Conservation (phyloP, 2,329 filamentous ascomycete genomes). For the Mollisiaceae sp. region DNA sequence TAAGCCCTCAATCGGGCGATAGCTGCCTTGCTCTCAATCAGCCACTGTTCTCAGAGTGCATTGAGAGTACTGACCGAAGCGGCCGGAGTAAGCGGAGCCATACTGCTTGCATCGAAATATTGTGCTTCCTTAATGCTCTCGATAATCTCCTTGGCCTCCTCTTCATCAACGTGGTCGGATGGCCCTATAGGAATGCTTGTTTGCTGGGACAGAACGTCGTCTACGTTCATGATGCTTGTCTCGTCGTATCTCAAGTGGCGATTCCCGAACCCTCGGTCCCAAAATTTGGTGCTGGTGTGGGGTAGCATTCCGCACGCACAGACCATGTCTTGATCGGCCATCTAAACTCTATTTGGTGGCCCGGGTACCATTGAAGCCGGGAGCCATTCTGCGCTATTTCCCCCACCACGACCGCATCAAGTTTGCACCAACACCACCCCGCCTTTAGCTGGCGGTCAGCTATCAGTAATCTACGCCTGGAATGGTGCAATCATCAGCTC, state of each 20-base stretch:
- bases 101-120: conserved; percentile 42
- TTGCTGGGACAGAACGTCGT: neutral
- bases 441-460: neutral
- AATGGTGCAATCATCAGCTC: conserved; percentile 23
- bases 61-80: conserved; percentile 38
- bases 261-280: conserved; percentile 3
- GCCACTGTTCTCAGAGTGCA: neutral
- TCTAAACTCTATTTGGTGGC: neutral
- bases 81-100: conserved; percentile 41
- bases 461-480: conserved; percentile 14
- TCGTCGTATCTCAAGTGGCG: conserved; percentile 1
- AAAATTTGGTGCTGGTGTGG: neutral
- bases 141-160: conserved; percentile 38
- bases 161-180: conserved; percentile 44
- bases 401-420: conserved; percentile 16
- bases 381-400: neutral
- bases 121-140: conserved; percentile 40
- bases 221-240: neutral
- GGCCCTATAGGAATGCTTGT: conserved; percentile 47
- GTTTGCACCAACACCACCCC: conserved; percentile 16
- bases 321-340: neutral
- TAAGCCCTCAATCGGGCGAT: conserved; percentile 65
- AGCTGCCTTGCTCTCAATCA: conserved; percentile 38
- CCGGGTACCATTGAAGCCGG: no score
- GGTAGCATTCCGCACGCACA: neutral